Percentiles rank a stretch among this genome's conserved stretches.
These are phyloP conservation scores for Salix viminalis DNA, from an alignment of 345 rosid genomes.

Conservation along the genomic window DNA sequence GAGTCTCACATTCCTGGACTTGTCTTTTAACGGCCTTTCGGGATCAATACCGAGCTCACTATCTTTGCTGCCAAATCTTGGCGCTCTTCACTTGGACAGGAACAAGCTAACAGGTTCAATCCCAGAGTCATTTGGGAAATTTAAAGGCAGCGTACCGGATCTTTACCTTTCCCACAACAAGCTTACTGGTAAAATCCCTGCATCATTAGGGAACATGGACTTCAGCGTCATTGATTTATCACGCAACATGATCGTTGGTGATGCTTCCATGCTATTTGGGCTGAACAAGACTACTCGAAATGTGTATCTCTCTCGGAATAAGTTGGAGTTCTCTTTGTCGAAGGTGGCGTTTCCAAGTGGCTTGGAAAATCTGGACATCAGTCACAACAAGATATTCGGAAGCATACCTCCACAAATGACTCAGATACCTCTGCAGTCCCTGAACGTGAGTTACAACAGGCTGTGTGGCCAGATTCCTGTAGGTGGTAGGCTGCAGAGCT, in stretches of 20 bases:
- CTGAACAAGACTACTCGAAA: constrained; percentile 39
- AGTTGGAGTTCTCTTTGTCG: constrained; percentile 52
- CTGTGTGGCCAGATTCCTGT: constrained; percentile 63
- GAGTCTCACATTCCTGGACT: constrained; percentile 46
- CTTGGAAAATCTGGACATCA: constrained; percentile 49
- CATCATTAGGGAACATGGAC: constrained; percentile 46
- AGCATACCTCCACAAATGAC: constrained; percentile 50
- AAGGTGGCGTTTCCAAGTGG: constrained; percentile 36
- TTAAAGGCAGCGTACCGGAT: constrained; percentile 26
- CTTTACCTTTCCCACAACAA: constrained; percentile 64
- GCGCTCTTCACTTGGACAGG: constrained; percentile 49
- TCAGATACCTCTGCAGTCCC: constrained; percentile 27
- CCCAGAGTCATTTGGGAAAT: constrained; percentile 56
- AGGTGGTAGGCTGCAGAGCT: constrained; percentile 57
- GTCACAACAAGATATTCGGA: constrained; percentile 64
- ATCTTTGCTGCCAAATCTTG: constrained; percentile 43
- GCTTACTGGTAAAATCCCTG: constrained; percentile 56
- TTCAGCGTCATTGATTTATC: constrained; percentile 49
- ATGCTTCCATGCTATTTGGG: constrained; percentile 65
- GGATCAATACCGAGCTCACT: constrained; percentile 55
- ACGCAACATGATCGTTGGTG: constrained; percentile 59
- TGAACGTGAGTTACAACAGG: constrained; percentile 72
- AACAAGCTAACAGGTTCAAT: constrained; percentile 57
- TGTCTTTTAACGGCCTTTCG: constrained; percentile 57
- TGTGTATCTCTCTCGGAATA: constrained; percentile 57